Evolutionary conservation across 2,329 filamentous ascomycete genomes (phyloP), one percentile per base, ranked within the genome.

Genomic region (Orbilia quercus): DNA sequence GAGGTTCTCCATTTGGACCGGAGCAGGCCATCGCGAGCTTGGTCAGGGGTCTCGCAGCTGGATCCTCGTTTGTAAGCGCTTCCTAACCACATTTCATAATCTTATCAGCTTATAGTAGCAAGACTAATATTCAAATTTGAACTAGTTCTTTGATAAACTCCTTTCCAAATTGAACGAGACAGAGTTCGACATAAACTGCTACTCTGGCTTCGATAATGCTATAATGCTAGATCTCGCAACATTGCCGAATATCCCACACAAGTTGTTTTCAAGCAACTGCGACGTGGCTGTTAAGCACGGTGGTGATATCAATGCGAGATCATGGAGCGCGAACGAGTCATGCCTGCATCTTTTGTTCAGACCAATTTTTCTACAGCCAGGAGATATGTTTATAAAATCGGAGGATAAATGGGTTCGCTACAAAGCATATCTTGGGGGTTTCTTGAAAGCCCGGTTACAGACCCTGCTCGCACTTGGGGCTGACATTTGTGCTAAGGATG

Each of bases 151-250:
- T 18, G 48, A 64, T 11, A 18, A 40, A 11, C 23, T 73, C 18
- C 59, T 73, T 1, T 23, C 36, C 1, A 25, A 23, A 12, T n/a
- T 73, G 2, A 36, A n/a, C 1, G n/a, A 22, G 0, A 73, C 53
- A 0, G 67, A 60, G 2, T 59, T 73, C 22, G 67, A 73, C 28
- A 65, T 73, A 2, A 73, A 73, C 40, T 45, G 23, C 25, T 73
- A 73, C 14, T 40, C 36, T 7, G 60, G 59, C 6, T 65, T 7
- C 4, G 12, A 54, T 23, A 73, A 65, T 38, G 67, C 67, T 3
- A 44, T 73, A 11, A 65, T 65, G 38, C 59, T 66, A 18, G 67
- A 73, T 9, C 14, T 73, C 12, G 14, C 54, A 0, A 22, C 18
- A 2, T 9, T 47, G 2, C 22, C 25, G 1, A 38, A 7, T 11